Evolutionary conservation across 2,329 filamentous ascomycete genomes (phyloP).

Genomic region (Colletotrichum kahawae): DNA sequence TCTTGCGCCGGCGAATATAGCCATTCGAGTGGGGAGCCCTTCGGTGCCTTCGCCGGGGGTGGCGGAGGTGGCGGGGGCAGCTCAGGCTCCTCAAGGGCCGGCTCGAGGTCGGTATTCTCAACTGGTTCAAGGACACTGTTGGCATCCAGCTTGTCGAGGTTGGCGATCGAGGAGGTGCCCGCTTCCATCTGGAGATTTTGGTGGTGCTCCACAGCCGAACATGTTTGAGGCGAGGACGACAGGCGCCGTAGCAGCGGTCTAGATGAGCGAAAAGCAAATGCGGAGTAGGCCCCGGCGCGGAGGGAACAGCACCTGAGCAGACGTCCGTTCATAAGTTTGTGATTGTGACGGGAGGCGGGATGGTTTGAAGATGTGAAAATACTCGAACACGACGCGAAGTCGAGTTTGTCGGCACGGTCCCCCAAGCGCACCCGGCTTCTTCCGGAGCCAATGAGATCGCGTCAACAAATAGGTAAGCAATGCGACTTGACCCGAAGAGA

Average conservation of each 20-base stretch:
- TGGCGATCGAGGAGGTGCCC: not conserved
- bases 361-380: not conserved
- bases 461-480: not conserved
- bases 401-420: not conserved
- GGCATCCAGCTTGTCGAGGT: not conserved
- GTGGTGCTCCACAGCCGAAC: not conserved
- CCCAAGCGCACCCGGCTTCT: not conserved
- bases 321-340: not conserved
- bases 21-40: not conserved
- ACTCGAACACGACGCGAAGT: not conserved
- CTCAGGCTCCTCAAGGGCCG: not conserved
- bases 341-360: not conserved
- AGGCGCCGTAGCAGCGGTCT: not conserved
- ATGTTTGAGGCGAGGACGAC: not conserved
- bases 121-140: not conserved
- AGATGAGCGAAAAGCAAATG: not conserved
- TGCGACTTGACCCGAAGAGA: not conserved
- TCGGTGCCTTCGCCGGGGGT: not conserved
- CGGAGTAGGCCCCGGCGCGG: not conserved
- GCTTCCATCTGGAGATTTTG: not conserved
- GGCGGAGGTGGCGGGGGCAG: not conserved
- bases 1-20: not conserved
- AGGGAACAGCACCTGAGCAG: not conserved
- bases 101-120: not conserved
- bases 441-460: not conserved